Base-by-base conservation (phyloP, 208 protist genomes). In the Perkinsela sp. region DNA sequence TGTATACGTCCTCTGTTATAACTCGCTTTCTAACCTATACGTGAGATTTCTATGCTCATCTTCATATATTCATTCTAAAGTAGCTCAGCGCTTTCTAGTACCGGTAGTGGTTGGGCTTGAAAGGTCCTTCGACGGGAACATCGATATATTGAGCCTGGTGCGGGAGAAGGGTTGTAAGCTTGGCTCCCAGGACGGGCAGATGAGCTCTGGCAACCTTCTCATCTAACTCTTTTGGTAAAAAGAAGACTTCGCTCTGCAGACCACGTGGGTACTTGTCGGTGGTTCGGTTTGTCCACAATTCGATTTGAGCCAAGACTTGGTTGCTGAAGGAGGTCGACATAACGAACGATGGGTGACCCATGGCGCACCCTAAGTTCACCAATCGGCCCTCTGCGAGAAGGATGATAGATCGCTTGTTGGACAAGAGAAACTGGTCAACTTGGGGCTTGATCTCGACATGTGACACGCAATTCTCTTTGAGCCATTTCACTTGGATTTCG, bases 311-410 rank as follows among this genome's bases (percentile, higher is more conserved):
- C 13, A 98, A 81, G 69, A 95, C 93, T 89, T 99, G 96, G 85
- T 98, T 98, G 69, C 90, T 93, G 92, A 99, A 99, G 32, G 95
- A 98, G 88, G 84, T 94, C 65, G 92, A 97, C 96, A 99, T 99
- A 69, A 99, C 96, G 74, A 99, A 99, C n/a, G 90, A 96, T 31
- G 96, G 95, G 80, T 99, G 96, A 72, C 96, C 96, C 74, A 82
- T 97, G 77, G 95, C 96, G 87, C 96, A 99, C 73, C 96, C 96
- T 28, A 99, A 81, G 84, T 99, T 99, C 65, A 98, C 90, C 0
- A 98, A 84, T 69, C 96, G 92, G 67, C 86, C 94, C 80, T 96
- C 84, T 67, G 94, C 94, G 32, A 97, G 80, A 28, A 97, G 77
- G 77, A 97, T 93, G 83, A 97, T 93, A 78, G 90, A 84, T 68